These are phyloP conservation scores for Blastomyces gilchristii DNA, from an alignment of 2,329 filamentous ascomycete species.

Conservation along the genomic window DNA sequence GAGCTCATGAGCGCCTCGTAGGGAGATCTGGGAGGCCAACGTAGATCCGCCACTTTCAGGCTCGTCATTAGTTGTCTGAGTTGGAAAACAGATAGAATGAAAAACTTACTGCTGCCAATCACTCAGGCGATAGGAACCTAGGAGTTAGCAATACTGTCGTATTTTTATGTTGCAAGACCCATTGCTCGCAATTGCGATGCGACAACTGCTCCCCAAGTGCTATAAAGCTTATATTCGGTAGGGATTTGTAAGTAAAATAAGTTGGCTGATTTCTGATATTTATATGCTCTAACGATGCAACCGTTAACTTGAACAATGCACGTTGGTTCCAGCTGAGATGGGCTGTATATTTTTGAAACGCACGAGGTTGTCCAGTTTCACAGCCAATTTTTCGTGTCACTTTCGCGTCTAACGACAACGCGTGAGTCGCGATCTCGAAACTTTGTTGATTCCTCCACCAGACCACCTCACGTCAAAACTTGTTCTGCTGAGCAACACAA, in stretches of 20 bases:
- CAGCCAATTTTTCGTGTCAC: background rate
- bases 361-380: background rate
- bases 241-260: background rate
- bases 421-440: background rate
- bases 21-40: conserved; percentile 54
- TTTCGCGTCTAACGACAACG: conserved; percentile 2
- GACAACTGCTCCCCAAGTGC: background rate
- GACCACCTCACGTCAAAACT: background rate
- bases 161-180: background rate
- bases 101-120: conserved; percentile 23
- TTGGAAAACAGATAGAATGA: background rate
- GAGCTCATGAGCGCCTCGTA: conserved; percentile 55
- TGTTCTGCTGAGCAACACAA: background rate
- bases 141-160: background rate
- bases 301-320: background rate
- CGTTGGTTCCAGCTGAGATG: background rate
- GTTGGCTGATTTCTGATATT: background rate
- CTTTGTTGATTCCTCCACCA: too few relatives aligned
- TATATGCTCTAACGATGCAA: background rate
- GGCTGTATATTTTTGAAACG: background rate
- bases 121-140: conserved; percentile 19
- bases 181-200: background rate
- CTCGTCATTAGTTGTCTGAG: background rate
- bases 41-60: conserved; percentile 15
- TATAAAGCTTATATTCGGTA: background rate